Evolutionary conservation across 768 basidiomycete species (phyloP).

Genomic region (Paxillus ammoniavirescens): DNA sequence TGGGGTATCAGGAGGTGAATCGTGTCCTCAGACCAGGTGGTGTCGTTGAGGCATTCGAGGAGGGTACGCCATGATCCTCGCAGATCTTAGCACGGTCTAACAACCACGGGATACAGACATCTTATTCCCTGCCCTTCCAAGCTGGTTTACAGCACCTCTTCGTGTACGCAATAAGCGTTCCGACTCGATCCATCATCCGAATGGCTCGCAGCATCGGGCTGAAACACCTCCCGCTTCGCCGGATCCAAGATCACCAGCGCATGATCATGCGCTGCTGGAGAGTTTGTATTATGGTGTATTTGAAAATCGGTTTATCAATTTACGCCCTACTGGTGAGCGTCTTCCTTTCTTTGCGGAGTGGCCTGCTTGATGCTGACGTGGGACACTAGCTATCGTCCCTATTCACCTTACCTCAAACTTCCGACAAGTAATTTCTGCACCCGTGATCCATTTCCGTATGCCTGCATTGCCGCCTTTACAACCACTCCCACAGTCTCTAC

Average conservation of each 20-base stretch:
- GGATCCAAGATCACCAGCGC: conserved; percentile 38
- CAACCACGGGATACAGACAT: conserved; percentile 47
- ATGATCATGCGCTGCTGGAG: conserved; percentile 72
- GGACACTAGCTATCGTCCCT: conserved; percentile 56
- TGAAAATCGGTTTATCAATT: conserved; percentile 69
- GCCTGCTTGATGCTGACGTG: neutral
- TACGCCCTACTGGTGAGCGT: conserved; percentile 60
- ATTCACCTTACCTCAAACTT: conserved; percentile 73
- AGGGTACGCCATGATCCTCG: conserved; percentile 45
- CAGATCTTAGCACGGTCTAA: neutral
- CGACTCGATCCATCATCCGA: conserved; percentile 51
- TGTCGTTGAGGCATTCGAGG: conserved; percentile 68
- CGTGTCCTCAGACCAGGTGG: conserved; percentile 71
- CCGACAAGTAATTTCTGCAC: conserved; percentile 59
- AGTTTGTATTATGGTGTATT: conserved; percentile 65
- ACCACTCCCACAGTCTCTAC: conserved; percentile 36
- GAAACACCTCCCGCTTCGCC: conserved; percentile 31
- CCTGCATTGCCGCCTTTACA: conserved; percentile 66
- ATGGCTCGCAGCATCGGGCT: conserved; percentile 38
- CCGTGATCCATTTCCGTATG: conserved; percentile 64
- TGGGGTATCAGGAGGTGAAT: conserved; percentile 58
- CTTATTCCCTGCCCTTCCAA: conserved; percentile 71
- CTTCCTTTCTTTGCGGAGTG: neutral
- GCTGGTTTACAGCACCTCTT: conserved; percentile 75
- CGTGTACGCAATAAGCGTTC: conserved; percentile 49